Percentiles rank a stretch among this genome's conserved stretches.
phyloP scores from a whole-genome alignment of 2,329 filamentous ascomycete species.

The Canariomyces notabilis region DNA sequence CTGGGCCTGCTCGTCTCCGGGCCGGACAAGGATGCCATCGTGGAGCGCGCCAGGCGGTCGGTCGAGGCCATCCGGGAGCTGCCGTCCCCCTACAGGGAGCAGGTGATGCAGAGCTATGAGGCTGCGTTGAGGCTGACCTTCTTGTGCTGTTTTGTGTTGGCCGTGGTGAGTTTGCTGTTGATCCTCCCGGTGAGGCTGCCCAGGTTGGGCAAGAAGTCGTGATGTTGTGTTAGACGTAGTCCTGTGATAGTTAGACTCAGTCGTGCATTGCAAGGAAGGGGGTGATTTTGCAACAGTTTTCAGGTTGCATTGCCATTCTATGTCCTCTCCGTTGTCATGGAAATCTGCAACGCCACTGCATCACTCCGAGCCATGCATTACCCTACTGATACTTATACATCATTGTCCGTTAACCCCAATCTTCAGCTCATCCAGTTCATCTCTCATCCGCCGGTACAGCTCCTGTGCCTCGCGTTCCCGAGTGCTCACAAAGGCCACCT shows the following conservation, averaged over 20 bases:
- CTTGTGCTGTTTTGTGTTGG: conserved; percentile 39
- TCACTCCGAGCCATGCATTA: not conserved
- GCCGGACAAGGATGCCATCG: conserved; percentile 51
- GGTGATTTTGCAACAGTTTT: too few species aligned
- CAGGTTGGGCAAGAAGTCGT: conserved; percentile 41
- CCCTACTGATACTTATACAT: not conserved
- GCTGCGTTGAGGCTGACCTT: conserved; percentile 46
- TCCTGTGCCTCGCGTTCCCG: conserved; percentile 91
- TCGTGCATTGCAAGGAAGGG: too few species aligned
- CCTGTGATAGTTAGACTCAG: too few species aligned
- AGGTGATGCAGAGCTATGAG: conserved; percentile 53
- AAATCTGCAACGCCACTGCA: not conserved
- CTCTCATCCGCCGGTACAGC: conserved; percentile 67
- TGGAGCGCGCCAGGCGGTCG: conserved; percentile 47
- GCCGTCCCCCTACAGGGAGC: conserved; percentile 41
- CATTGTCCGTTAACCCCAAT: conserved; percentile 20
- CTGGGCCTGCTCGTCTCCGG: conserved; percentile 56
- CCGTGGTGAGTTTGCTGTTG: conserved; percentile 43
- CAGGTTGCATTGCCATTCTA: not conserved
- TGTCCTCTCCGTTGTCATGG: not conserved
- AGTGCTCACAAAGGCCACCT: conserved; percentile 73
- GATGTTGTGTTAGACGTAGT: not conserved
- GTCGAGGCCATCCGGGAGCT: conserved; percentile 49
- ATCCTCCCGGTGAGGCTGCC: conserved; percentile 51
- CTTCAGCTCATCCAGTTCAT: conserved; percentile 65